Evolutionary conservation across 306 rosid genomes (phyloP).

Genomic region (Vigna trinervia): DNA sequence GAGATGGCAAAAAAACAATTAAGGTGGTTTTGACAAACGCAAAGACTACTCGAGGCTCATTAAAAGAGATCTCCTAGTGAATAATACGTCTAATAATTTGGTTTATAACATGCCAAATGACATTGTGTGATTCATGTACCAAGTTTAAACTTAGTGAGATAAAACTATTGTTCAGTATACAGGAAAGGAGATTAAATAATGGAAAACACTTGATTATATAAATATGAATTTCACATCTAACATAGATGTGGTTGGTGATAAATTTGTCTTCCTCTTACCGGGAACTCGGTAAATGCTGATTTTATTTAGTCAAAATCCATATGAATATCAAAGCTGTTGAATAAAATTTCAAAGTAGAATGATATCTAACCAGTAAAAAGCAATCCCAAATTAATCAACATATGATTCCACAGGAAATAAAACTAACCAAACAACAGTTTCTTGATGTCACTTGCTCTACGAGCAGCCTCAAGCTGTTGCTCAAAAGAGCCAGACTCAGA

Average conservation of each 20-base stretch:
- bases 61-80: background rate
- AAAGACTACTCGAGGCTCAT: background rate
- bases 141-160: background rate
- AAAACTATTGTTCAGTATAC: background rate
- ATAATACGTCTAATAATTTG: background rate
- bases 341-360: constrained; percentile 19
- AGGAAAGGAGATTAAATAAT: constrained; percentile 17
- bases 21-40: background rate
- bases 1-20: background rate
- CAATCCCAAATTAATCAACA: constrained; percentile 33
- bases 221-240: background rate
- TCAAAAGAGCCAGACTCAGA: constrained; percentile 74
- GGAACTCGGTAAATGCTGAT: background rate
- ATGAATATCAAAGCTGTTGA: background rate
- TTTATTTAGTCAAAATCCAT: background rate
- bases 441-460: constrained; percentile 87
- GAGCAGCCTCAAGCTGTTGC: constrained; percentile 95
- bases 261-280: background rate
- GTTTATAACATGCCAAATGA: background rate
- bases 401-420: constrained; percentile 5
- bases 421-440: constrained; percentile 90
- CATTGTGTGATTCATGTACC: background rate
- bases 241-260: background rate
- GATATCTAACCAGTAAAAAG: constrained; percentile 20
- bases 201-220: background rate